Conservation (phyloP, 257 asterid genomes). For the Penstemon newberryi region DNA sequence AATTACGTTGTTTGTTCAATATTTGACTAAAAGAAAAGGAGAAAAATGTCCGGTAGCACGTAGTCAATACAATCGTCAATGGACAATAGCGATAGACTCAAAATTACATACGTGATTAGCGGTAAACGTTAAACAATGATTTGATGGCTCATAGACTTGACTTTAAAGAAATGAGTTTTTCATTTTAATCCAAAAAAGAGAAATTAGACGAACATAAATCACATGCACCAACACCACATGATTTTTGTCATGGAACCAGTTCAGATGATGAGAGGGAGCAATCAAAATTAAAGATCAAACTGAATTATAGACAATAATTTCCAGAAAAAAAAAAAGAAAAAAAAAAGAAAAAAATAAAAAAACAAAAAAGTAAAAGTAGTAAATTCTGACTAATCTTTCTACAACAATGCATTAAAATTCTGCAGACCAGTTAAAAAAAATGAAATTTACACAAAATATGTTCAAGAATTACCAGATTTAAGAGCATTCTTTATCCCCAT, state of each 20-base stretch:
- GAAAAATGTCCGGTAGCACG: slow-evolving; percentile 26
- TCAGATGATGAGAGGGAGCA: background rate
- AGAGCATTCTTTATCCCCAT: background rate
- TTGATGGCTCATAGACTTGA: too few relatives aligned
- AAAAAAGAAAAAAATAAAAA: slow-evolving; percentile 25
- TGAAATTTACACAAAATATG: background rate
- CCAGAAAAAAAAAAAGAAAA: background rate
- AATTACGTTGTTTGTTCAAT: too few relatives aligned
- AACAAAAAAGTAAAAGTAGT: slow-evolving; percentile 3
- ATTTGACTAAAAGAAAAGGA: slow-evolving; percentile 19
- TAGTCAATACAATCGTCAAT: background rate
- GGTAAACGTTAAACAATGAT: too few relatives aligned
- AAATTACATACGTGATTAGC: too few relatives aligned
- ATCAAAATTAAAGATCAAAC: background rate
- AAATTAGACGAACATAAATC: too few relatives aligned
- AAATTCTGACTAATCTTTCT: slow-evolving; percentile 33
- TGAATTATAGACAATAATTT: slow-evolving; percentile 7
- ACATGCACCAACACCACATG: too few relatives aligned
- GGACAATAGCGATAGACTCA: too few relatives aligned
- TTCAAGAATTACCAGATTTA: slow-evolving; percentile 17
- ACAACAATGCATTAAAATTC: background rate
- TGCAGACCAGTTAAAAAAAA: background rate
- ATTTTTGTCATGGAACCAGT: background rate
- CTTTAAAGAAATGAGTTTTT: too few relatives aligned
- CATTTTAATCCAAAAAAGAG: too few relatives aligned